Conservation (phyloP, 306 rosid genomes). For the Dicorynia guianensis region DNA sequence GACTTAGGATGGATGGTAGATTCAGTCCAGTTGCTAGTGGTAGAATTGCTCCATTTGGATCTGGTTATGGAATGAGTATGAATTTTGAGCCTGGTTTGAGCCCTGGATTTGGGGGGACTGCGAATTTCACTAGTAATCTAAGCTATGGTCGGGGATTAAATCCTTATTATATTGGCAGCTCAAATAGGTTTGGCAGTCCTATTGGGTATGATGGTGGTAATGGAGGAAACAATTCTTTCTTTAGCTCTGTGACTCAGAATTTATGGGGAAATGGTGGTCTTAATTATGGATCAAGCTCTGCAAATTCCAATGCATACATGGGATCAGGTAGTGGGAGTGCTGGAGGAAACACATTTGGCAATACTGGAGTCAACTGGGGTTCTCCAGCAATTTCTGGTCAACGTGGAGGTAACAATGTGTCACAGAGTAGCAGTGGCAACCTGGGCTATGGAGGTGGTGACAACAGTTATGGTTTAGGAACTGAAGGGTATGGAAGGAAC, state of each 20-base stretch:
- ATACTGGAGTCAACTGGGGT: constrained; percentile 85
- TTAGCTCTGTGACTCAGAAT: constrained; percentile 77
- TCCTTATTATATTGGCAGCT: constrained; percentile 75
- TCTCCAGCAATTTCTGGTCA: constrained; percentile 69
- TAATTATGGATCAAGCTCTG: constrained; percentile 72
- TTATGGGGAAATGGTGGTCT: constrained; percentile 91
- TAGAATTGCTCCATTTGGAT: constrained; percentile 79
- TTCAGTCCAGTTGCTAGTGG: constrained; percentile 86
- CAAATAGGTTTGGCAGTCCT: constrained; percentile 74
- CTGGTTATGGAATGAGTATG: constrained; percentile 88
- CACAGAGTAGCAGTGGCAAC: constrained; percentile 60
- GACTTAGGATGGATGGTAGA: constrained; percentile 79
- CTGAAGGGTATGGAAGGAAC: constrained; percentile 85
- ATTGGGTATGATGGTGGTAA: constrained; percentile 72
- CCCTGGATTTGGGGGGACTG: constrained; percentile 83
- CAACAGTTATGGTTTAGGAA: constrained; percentile 71
- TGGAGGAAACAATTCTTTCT: constrained; percentile 81
- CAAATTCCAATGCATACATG: constrained; percentile 68
- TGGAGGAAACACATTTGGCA: constrained; percentile 74
- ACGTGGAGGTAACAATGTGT: constrained; percentile 66
- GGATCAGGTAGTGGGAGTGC: constrained; percentile 81
- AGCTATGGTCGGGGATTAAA: constrained; percentile 82
- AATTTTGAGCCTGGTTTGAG: constrained; percentile 81
- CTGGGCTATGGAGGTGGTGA: constrained; percentile 79
- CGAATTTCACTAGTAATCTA: constrained; percentile 68